Evolutionary conservation across 2,329 filamentous ascomycete species (phyloP).

Genomic region (Akanthomyces muscarius): DNA sequence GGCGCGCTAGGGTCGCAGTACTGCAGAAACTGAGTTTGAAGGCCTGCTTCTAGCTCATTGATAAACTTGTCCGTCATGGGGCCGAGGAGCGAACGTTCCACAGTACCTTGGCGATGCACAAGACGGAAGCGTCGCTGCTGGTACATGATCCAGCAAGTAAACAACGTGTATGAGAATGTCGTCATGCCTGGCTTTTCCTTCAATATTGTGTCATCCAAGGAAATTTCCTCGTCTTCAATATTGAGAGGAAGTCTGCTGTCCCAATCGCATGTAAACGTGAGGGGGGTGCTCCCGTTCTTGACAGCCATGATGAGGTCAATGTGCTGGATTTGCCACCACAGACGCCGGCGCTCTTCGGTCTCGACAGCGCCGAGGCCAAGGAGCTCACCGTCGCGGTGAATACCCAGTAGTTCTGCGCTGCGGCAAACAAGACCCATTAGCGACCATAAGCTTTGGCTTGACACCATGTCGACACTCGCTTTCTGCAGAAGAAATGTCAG

Average conservation of each 20-base stretch:
- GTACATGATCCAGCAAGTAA: not conserved
- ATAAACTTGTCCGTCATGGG: not conserved
- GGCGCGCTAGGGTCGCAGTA: not conserved
- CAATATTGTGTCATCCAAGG: not conserved
- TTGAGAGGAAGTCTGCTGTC: constrained; percentile 17
- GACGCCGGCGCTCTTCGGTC: constrained; percentile 19
- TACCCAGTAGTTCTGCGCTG: constrained; percentile 20
- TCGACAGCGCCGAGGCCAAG: constrained; percentile 16
- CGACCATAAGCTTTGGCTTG: not conserved
- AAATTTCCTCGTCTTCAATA: not conserved
- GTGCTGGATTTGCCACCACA: constrained; percentile 22
- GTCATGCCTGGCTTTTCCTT: not conserved
- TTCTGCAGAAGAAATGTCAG: not conserved
- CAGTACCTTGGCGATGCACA: not conserved
- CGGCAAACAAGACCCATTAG: constrained; percentile 18
- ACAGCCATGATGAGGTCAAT: constrained; percentile 17
- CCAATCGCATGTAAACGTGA: constrained; percentile 12
- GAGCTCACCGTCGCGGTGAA: constrained; percentile 21
- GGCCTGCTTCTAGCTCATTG: not conserved
- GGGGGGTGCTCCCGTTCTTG: constrained; percentile 15
- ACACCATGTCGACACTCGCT: not conserved
- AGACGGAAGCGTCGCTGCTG: not conserved
- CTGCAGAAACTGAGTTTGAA: not conserved
- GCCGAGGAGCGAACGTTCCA: not conserved
- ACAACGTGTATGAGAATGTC: not conserved